Evolutionary conservation across 495 filamentous ascomycete genomes (phyloP).

Genomic region (Daldinia concentrica): DNA sequence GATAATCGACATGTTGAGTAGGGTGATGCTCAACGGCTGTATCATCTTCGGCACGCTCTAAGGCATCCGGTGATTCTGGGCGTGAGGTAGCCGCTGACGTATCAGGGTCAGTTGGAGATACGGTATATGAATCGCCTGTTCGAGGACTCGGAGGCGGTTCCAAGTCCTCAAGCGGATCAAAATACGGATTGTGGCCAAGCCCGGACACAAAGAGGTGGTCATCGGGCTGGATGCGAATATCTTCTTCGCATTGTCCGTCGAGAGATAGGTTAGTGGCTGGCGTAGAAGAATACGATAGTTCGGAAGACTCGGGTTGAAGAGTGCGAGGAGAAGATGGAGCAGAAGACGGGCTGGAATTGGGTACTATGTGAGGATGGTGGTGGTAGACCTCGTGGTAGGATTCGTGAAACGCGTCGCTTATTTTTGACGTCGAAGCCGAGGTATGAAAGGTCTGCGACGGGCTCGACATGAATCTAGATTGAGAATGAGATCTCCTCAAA

Average conservation of each 20-base stretch:
- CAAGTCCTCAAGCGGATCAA: conserved; percentile 55
- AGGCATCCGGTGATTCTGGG: conserved; percentile 54
- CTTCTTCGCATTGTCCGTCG: conserved; percentile 61
- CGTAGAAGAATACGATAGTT: conserved; percentile 61
- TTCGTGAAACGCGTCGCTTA: conserved; percentile 50
- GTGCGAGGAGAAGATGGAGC: conserved; percentile 57
- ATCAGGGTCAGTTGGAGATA: conserved; percentile 56
- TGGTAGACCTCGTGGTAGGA: conserved; percentile 41
- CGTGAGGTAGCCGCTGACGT: conserved; percentile 57
- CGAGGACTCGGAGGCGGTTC: conserved; percentile 60
- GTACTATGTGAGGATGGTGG: conserved; percentile 45
- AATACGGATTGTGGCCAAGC: conserved; percentile 63
- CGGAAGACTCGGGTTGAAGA: conserved; percentile 50
- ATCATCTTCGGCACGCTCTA: conserved; percentile 79
- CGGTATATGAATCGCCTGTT: conserved; percentile 54
- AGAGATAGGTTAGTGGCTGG: conserved; percentile 72
- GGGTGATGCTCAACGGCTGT: conserved; percentile 79
- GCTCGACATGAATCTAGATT: conserved; percentile 53
- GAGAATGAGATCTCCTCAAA: conserved; percentile 60
- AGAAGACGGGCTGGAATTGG: conserved; percentile 59
- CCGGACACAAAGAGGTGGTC: conserved; percentile 66
- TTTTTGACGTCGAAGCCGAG: conserved; percentile 54
- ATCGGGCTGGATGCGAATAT: conserved; percentile 56
- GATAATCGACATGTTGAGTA: conserved; percentile 92
- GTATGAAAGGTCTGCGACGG: conserved; percentile 51